These are phyloP conservation scores for Globisporangium cystogenes DNA, from an alignment of 352 stramenopile species.

Conservation along the genomic window DNA sequence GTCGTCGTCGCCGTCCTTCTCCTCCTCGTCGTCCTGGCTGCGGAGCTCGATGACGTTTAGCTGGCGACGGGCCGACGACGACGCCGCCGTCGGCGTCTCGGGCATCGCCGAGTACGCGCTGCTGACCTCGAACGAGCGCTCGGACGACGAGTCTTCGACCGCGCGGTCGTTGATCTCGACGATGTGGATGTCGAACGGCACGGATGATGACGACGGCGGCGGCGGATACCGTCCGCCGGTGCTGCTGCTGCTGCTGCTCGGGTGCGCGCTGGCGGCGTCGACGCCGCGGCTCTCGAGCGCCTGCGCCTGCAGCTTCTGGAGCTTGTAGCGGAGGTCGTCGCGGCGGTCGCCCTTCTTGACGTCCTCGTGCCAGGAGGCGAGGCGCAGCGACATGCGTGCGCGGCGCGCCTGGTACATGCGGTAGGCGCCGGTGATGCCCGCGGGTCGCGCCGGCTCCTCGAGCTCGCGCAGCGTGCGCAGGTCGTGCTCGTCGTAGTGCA, in stretches of 20 bases:
- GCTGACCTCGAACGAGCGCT: conserved; percentile 5
- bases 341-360: conserved; percentile 32
- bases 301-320: conserved; percentile 38
- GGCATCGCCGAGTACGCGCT: conserved; percentile 9
- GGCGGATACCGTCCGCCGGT: conserved; percentile 10
- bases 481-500: conserved; percentile 52
- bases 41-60: conserved; percentile 5
- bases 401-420: conserved; percentile 45
- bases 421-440: conserved; percentile 51
- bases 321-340: conserved; percentile 42
- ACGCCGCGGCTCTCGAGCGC: conserved; percentile 14
- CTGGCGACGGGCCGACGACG: background rate
- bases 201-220: conserved; percentile 1
- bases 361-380: conserved; percentile 65
- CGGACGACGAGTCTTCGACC: conserved; percentile 15
- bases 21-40: conserved; percentile 11
- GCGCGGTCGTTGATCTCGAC: conserved; percentile 37
- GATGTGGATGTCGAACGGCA: conserved; percentile 41
- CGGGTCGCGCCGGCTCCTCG: conserved; percentile 29
- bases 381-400: conserved; percentile 38
- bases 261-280: background rate
- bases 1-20: conserved; percentile 8
- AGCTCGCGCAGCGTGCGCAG: conserved; percentile 48
- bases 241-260: conserved; percentile 15
- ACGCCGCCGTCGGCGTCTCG: background rate